Base-by-base conservation (phyloP, 805 yeast genomes). In the Priceomyces melissophilus region DNA sequence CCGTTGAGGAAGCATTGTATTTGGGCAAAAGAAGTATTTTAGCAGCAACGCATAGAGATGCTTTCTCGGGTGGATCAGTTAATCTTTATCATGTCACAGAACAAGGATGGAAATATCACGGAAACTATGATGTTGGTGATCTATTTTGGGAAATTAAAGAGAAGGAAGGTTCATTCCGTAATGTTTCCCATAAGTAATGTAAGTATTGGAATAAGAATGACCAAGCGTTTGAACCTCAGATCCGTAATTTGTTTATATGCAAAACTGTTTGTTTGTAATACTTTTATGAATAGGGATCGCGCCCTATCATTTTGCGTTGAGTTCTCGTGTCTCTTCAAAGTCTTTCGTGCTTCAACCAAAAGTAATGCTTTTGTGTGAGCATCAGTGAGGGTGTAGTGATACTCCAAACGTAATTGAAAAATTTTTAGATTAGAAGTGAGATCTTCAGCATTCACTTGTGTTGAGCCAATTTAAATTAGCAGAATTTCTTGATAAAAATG, bases 1-100 rank as follows among this genome's bases (percentile, higher is more conserved):
- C 87, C 2, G 91, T 87, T 3, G 98, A 93, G 48, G 98, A 93
- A 48, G 98, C 98, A 3, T 75, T 93, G 48, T 86, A 86, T 56
- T 75, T 93, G 50, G 99, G 99, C 52, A 90, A 90, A 68, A 82
- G 99, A 66, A 84, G 96, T 35, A 93, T 93, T 55, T 75, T 93
- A 53, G 99, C 98, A 33, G 99, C 99, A 37, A 86, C 97, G 26
- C 99, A 93, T 62, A 85, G 99, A 77, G 99, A 93, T 65, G 99
- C 98, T 4, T 93, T 74, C 67, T 88, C 96, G 43, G 99, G 99
- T 75, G 98, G 98, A 53, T 87, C 96, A 1, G 81, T 91, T 49
- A 93, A 93, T 63, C 71, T 93, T 55, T 93, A 82, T 64, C 98
- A 93, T 61, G 91, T 93, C 44, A 84, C 93, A 25, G 96, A 89